phyloP scores from a whole-genome alignment of 805 yeast genomes.

The Ogataea paraovalis region DNA sequence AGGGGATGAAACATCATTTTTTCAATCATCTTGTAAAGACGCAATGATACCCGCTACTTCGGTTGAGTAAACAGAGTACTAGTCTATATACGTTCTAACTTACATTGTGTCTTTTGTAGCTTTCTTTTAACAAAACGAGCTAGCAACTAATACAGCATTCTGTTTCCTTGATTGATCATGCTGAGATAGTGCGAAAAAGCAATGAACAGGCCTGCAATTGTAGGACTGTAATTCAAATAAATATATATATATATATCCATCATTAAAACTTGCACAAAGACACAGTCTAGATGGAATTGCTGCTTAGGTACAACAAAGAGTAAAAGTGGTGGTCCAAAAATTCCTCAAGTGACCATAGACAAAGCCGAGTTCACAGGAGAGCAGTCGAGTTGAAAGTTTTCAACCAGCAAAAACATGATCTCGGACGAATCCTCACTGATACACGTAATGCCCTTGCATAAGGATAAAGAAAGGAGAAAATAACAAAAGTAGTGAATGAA shows the following conservation, averaged over 20 bases:
- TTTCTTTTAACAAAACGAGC: too few species aligned
- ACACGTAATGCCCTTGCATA: slow-evolving; percentile 99
- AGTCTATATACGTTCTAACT: too few species aligned
- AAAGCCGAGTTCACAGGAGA: slow-evolving; percentile 42
- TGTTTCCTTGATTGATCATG: too few species aligned
- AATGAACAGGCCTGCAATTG: background rate
- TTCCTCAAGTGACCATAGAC: slow-evolving; percentile 54
- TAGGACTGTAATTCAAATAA: background rate
- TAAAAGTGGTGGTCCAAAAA: slow-evolving; percentile 55
- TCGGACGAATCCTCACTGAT: slow-evolving; percentile 99
- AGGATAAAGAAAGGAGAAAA: slow-evolving; percentile 46
- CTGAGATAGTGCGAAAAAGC: too few species aligned
- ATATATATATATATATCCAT: background rate
- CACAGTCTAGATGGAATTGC: background rate
- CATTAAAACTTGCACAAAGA: slow-evolving; percentile 3
- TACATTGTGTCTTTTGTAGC: too few species aligned
- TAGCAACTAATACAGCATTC: too few species aligned
- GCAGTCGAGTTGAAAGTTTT: slow-evolving; percentile 95
- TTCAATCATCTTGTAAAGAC: too few species aligned
- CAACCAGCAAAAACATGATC: slow-evolving; percentile 99
- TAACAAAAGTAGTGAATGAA: background rate
- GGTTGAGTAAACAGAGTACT: too few species aligned
- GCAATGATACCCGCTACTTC: too few species aligned
- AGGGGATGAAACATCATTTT: too few species aligned
- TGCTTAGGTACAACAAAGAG: background rate